Evolutionary conservation across 2,329 filamentous ascomycete genomes (phyloP).

Genomic region (Aspergillus ochraceoroseus): DNA sequence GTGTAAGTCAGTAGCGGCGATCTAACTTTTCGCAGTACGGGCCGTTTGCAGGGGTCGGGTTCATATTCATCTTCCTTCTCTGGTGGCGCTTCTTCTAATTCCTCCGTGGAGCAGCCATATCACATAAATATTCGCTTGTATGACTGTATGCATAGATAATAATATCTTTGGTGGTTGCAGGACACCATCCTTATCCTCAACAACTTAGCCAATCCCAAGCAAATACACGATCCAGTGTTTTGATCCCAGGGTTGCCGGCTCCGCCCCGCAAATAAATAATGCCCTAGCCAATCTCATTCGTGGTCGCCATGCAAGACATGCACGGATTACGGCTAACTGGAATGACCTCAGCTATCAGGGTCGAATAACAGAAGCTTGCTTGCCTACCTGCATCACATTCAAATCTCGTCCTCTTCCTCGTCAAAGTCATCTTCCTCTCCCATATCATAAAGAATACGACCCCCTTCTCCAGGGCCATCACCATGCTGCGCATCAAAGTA

Average conservation of each 20-base stretch:
- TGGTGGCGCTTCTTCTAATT: conserved; percentile 86
- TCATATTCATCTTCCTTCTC: conserved; percentile 80
- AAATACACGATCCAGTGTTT: conserved; percentile 1
- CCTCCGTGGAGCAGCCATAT: conserved; percentile 10
- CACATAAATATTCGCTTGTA: conserved; percentile 24
- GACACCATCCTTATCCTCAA: conserved; percentile 22
- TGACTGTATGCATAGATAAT: conserved; percentile 39
- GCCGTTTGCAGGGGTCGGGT: conserved; percentile 72
- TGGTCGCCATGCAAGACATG: too few relatives aligned
- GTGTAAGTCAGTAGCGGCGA: background rate
- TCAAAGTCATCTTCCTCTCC: conserved; percentile 95
- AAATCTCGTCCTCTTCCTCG: conserved; percentile 91
- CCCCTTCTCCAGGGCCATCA: conserved; percentile 69
- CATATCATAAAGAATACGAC: conserved; percentile 94
- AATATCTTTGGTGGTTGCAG: conserved; percentile 33
- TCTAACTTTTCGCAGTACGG: conserved; percentile 60
- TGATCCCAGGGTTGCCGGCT: too few relatives aligned
- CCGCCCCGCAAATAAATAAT: too few relatives aligned
- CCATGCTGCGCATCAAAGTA: conserved; percentile 93
- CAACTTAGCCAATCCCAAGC: conserved; percentile 3
- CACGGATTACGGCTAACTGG: too few relatives aligned
- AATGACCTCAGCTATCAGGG: too few relatives aligned
- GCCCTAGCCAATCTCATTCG: too few relatives aligned
- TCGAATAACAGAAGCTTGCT: too few relatives aligned
- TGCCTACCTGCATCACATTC: too few relatives aligned